Evolutionary conservation across 176 grass and related monocot genomes (phyloP).

Genomic region (Rhynchospora tenuis): DNA sequence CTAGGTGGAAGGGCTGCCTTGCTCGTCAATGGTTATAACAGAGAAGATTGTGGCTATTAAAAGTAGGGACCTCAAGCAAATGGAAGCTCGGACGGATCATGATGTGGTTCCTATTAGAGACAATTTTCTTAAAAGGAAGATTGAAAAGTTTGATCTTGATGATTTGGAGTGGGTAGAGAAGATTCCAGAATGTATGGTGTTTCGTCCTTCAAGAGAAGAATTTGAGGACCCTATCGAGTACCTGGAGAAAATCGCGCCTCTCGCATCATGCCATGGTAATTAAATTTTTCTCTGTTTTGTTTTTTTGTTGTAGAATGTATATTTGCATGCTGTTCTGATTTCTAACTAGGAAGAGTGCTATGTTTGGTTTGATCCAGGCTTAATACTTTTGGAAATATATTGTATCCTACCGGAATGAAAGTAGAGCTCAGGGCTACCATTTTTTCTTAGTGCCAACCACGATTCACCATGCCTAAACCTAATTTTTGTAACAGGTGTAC

Average conservation of each 20-base stretch:
- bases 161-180: conserved; percentile 66
- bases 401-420: not conserved
- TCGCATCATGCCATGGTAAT: conserved; percentile 70
- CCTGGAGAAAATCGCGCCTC: conserved; percentile 67
- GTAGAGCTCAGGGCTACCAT: not conserved
- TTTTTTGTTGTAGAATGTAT: conserved; percentile 4
- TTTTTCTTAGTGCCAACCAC: not conserved
- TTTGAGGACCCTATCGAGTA: conserved; percentile 82
- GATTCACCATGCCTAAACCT: not conserved
- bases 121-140: conserved; percentile 59
- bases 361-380: not conserved
- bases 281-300: not conserved
- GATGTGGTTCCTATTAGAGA: conserved; percentile 29
- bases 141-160: conserved; percentile 76
- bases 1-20: conserved; percentile 34
- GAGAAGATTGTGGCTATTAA: conserved; percentile 27
- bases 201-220: conserved; percentile 64
- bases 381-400: not conserved
- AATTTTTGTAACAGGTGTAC: conserved; percentile 1
- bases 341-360: not conserved
- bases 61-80: conserved; percentile 6
- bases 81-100: not conserved
- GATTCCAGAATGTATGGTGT: conserved; percentile 85
- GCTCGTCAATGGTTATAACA: conserved; percentile 22
- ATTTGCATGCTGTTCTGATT: not conserved